Conservation (phyloP, 2,329 filamentous ascomycete species). For the Pseudocercospora fijiensis region DNA sequence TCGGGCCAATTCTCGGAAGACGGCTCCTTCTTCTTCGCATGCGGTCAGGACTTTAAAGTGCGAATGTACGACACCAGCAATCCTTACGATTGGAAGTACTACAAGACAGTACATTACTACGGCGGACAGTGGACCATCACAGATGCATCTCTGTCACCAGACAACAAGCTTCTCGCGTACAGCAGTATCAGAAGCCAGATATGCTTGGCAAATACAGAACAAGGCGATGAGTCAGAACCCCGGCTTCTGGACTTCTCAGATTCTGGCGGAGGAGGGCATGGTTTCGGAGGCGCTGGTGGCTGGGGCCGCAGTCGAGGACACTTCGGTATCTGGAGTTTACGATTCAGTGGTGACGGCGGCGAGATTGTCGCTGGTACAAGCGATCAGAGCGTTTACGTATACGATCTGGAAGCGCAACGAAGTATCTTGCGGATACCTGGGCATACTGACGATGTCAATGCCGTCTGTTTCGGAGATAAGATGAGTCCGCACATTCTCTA, state of each 20-base stretch:
- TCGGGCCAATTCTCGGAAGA: slow-evolving; percentile 96
- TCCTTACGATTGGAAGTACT: slow-evolving; percentile 91
- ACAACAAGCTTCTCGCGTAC: slow-evolving; percentile 90
- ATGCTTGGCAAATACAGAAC: slow-evolving; percentile 83
- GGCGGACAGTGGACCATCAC: slow-evolving; percentile 95
- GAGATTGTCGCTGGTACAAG: slow-evolving; percentile 89
- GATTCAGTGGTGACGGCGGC: slow-evolving; percentile 87
- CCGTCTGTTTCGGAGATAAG: slow-evolving; percentile 90
- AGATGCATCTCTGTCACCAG: slow-evolving; percentile 84
- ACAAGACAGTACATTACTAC: slow-evolving; percentile 91
- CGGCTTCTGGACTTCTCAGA: slow-evolving; percentile 72
- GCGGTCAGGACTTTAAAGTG: slow-evolving; percentile 87
- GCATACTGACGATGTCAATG: slow-evolving; percentile 88
- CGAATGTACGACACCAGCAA: slow-evolving; percentile 98
- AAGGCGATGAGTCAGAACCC: slow-evolving; percentile 75
- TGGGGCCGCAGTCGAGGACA: slow-evolving; percentile 34
- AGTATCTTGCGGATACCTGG: slow-evolving; percentile 73
- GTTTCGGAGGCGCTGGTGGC: slow-evolving; percentile 30
- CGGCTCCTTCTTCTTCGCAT: slow-evolving; percentile 94
- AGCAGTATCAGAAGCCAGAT: slow-evolving; percentile 83
- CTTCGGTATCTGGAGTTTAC: slow-evolving; percentile 71
- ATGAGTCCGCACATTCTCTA: slow-evolving; percentile 90
- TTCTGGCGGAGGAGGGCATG: slow-evolving; percentile 42
- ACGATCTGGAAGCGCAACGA: slow-evolving; percentile 80
- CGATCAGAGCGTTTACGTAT: slow-evolving; percentile 76